Conservation (phyloP, 441 rosid genomes). For the Aleurites moluccanus region DNA sequence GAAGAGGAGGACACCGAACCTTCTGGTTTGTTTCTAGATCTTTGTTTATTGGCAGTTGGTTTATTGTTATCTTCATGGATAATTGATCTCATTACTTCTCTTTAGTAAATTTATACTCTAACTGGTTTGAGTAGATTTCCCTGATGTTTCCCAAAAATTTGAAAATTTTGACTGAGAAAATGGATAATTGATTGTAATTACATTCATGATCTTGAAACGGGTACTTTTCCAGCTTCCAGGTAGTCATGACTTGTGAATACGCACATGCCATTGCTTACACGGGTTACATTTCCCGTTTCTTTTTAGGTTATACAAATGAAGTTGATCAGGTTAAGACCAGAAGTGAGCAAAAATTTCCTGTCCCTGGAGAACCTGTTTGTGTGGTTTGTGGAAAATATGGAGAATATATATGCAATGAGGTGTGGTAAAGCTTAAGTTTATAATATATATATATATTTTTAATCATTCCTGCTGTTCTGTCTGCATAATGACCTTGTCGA, state of each 20-base stretch:
- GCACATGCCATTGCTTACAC: slow-evolving; percentile 6
- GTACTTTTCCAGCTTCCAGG: background rate
- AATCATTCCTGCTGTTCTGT: slow-evolving; percentile 11
- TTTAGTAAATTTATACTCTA: background rate
- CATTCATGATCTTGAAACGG: background rate
- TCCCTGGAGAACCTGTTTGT: slow-evolving; percentile 65
- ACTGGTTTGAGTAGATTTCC: background rate
- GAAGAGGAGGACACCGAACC: slow-evolving; percentile 32
- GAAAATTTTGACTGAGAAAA: background rate
- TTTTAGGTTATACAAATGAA: slow-evolving; percentile 33
- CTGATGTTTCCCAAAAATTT: background rate
- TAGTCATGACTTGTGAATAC: background rate
- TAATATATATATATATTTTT: too few species aligned
- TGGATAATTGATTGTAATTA: background rate
- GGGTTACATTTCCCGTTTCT: slow-evolving; percentile 1
- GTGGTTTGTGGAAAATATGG: slow-evolving; percentile 68
- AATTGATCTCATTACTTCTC: background rate
- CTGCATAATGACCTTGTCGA: slow-evolving; percentile 4
- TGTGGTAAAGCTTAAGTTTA: slow-evolving; percentile 23
- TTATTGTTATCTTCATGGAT: background rate
- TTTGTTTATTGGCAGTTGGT: background rate
- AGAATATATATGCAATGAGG: slow-evolving; percentile 74
- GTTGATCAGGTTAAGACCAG: slow-evolving; percentile 37
- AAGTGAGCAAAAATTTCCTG: slow-evolving; percentile 53
- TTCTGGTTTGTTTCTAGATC: slow-evolving; percentile 40